Percentiles rank a stretch among this genome's conserved stretches.
Conservation (phyloP, 768 basidiomycete species). For the Mycena leptocephala region DNA sequence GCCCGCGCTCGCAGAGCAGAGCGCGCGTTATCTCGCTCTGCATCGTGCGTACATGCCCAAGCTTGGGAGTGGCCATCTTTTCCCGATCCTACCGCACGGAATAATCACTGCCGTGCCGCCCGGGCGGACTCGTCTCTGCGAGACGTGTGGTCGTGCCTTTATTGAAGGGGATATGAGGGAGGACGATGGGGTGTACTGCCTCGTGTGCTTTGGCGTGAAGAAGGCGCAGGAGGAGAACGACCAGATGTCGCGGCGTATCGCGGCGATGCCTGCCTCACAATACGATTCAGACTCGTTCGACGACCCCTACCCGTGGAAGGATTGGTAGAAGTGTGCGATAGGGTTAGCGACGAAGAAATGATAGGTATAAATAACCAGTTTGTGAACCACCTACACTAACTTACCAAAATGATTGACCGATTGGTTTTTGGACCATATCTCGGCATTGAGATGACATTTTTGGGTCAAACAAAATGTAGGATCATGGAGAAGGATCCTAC, state of each 20-base stretch:
- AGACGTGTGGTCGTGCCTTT: constrained; percentile 7
- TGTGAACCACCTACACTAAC: background rate
- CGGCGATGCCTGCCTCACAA: too few relatives aligned
- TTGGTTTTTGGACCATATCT: too few relatives aligned
- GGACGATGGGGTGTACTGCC: too few relatives aligned
- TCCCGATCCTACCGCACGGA: constrained; percentile 9
- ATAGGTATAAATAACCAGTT: constrained; percentile 2
- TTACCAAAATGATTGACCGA: too few relatives aligned
- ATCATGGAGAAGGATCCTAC: too few relatives aligned
- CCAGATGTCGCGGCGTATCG: too few relatives aligned
- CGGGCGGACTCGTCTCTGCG: background rate
- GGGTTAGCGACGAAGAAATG: constrained; percentile 8
- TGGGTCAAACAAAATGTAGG: too few relatives aligned
- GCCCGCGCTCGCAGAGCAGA: background rate
- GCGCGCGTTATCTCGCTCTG: constrained; percentile 7
- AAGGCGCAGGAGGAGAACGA: too few relatives aligned
- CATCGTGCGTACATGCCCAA: background rate
- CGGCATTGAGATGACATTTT: too few relatives aligned
- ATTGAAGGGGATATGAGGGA: too few relatives aligned
- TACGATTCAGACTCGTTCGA: background rate
- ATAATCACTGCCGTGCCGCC: constrained; percentile 8
- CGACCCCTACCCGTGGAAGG: background rate
- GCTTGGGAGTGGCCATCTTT: constrained; percentile 10
- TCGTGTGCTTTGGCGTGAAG: too few relatives aligned
- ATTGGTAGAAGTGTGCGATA: background rate